Conservation (phyloP, 2,329 filamentous ascomycete species). For the Fusarium vanettenii region DNA sequence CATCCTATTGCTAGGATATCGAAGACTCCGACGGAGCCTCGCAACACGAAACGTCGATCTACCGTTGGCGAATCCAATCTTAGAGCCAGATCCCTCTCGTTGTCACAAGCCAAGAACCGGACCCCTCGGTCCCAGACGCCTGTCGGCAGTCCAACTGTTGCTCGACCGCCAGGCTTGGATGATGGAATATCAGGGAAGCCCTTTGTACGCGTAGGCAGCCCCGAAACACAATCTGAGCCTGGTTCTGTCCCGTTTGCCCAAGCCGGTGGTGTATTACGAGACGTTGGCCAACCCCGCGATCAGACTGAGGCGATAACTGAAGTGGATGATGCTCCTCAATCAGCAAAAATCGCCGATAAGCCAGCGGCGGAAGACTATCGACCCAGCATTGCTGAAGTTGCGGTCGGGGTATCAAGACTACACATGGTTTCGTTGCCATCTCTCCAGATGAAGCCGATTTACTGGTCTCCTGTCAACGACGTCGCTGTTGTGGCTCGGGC, state of each 20-base stretch:
- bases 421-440: conserved; percentile 88
- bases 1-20: conserved; percentile 37
- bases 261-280: conserved; percentile 5
- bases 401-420: conserved; percentile 89
- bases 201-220: conserved; percentile 60
- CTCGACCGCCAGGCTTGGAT: conserved; percentile 47
- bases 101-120: conserved; percentile 32
- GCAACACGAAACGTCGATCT: conserved; percentile 30
- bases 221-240: conserved; percentile 42
- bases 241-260: conserved; percentile 18
- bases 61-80: conserved; percentile 20
- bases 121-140: conserved; percentile 38
- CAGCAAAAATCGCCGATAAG: conserved; percentile 8
- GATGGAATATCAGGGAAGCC: conserved; percentile 67
- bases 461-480: conserved; percentile 96
- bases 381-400: conserved; percentile 66
- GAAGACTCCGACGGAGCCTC: conserved; percentile 30
- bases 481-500: conserved; percentile 83
- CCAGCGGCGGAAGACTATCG: conserved; percentile 12
- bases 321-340: conserved; percentile 16
- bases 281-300: conserved; percentile 8
- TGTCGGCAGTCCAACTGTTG: conserved; percentile 30
- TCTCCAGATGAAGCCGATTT: conserved; percentile 93
- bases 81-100: conserved; percentile 30
- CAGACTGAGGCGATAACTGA: not conserved